Evolutionary conservation across 2,329 filamentous ascomycete species (phyloP).

Genomic region (Venturia oleaginea): DNA sequence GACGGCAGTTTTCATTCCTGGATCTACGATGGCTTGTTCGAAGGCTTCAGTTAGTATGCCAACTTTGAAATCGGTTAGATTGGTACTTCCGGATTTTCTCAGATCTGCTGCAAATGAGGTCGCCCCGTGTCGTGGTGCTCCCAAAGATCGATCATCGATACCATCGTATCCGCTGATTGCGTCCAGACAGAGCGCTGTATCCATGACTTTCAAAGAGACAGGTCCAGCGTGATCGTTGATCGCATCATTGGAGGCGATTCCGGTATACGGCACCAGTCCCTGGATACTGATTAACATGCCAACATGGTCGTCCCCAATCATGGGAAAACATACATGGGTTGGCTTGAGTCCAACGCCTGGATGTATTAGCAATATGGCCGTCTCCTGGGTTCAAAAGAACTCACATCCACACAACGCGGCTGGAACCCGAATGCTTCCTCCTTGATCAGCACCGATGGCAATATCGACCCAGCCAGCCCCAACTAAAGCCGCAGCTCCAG

Average conservation of each 20-base stretch:
- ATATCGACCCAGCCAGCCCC: slow-evolving; percentile 30
- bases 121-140: slow-evolving; percentile 22
- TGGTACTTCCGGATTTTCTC: slow-evolving; percentile 4
- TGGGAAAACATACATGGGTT: slow-evolving; percentile 20
- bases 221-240: slow-evolving; percentile 36
- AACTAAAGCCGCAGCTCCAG: slow-evolving; percentile 36
- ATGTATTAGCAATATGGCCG: not conserved
- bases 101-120: slow-evolving; percentile 19
- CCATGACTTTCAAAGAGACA: slow-evolving; percentile 21
- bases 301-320: not conserved
- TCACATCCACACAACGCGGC: slow-evolving; percentile 27
- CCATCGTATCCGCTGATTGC: slow-evolving; percentile 25
- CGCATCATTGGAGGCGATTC: slow-evolving; percentile 32
- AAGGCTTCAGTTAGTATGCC: slow-evolving; percentile 23
- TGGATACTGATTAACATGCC: slow-evolving; percentile 18
- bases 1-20: slow-evolving; percentile 33
- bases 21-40: slow-evolving; percentile 24
- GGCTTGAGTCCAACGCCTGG: slow-evolving; percentile 28
- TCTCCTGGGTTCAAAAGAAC: not conserved
- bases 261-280: slow-evolving; percentile 43
- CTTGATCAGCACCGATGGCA: slow-evolving; percentile 32
- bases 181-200: slow-evolving; percentile 23
- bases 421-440: slow-evolving; percentile 31
- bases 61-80: slow-evolving; percentile 21
- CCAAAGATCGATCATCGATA: slow-evolving; percentile 24